Evolutionary conservation across 768 basidiomycete genomes (phyloP).

Genomic region (Suillus luteus): DNA sequence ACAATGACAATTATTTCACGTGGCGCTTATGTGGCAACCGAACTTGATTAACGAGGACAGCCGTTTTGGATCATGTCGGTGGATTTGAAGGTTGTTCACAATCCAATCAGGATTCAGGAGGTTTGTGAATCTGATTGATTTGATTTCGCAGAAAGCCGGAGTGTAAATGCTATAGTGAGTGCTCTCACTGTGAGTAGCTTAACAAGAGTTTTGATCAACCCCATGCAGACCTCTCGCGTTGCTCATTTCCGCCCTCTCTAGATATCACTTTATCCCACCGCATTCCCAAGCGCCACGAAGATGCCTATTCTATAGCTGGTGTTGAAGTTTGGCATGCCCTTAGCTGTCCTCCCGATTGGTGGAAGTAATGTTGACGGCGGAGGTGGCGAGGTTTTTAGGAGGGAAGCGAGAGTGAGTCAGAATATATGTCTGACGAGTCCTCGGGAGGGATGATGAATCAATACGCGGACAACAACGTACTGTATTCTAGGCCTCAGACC

Average conservation of each 20-base stretch:
- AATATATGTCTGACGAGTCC: neutral
- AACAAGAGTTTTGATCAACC: neutral
- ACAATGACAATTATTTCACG: constrained; percentile 1
- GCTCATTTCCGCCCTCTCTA: neutral
- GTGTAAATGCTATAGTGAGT: neutral
- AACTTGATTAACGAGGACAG: neutral
- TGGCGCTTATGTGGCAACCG: neutral
- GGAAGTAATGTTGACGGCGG: neutral
- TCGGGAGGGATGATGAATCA: neutral
- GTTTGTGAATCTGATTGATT: neutral
- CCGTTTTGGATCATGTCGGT: neutral
- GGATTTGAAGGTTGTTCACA: neutral
- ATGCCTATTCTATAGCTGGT: neutral
- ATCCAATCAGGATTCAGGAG: neutral
- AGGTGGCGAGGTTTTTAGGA: neutral
- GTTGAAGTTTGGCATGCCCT: neutral
- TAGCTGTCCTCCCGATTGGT: neutral
- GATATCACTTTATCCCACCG: neutral
- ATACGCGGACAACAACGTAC: neutral
- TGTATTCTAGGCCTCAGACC: neutral
- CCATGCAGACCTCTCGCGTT: neutral
- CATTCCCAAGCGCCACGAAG: constrained; percentile 1
- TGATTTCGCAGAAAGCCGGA: neutral
- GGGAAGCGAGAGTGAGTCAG: neutral
- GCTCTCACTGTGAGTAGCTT: neutral